A percentile compares a stretch with the other conserved stretches of the same genome.
Conservation (phyloP, 2,329 filamentous ascomycete genomes). For the Alternaria panax region DNA sequence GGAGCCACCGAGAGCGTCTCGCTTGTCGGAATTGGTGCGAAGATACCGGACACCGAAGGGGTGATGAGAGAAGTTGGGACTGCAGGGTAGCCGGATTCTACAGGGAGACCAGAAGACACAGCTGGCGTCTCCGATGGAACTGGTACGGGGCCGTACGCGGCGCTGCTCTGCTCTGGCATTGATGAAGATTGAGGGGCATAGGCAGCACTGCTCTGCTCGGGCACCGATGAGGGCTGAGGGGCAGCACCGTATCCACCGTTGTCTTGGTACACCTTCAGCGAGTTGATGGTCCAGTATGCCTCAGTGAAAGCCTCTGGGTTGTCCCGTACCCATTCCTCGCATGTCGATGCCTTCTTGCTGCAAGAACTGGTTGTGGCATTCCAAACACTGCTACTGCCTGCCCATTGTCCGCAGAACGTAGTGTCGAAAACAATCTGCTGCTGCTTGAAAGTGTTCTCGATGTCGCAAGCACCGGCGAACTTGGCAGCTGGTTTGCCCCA, state of each 20-base stretch:
- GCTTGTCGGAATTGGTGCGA: constrained; percentile 18
- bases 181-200: constrained; percentile 20
- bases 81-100: constrained; percentile 3
- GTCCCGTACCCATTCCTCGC: constrained; percentile 73
- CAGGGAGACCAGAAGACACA: constrained; percentile 7
- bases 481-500: constrained; percentile 74
- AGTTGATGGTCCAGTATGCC: constrained; percentile 75
- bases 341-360: constrained; percentile 67
- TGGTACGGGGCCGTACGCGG: constrained; percentile 17
- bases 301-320: constrained; percentile 75
- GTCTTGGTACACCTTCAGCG: constrained; percentile 50
- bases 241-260: constrained; percentile 27
- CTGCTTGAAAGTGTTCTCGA: constrained; percentile 71
- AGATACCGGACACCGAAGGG: constrained; percentile 9
- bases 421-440: constrained; percentile 83
- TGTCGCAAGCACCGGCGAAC: constrained; percentile 74
- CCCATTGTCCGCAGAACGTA: constrained; percentile 89
- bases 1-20: not conserved
- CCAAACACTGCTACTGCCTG: constrained; percentile 71
- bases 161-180: constrained; percentile 21
- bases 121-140: constrained; percentile 16
- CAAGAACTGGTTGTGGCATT: constrained; percentile 61
- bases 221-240: constrained; percentile 20
- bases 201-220: constrained; percentile 20
- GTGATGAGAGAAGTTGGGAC: constrained; percentile 10